Conservation (phyloP, 2,329 filamentous ascomycete genomes). For the Cordyceps farinosa region DNA sequence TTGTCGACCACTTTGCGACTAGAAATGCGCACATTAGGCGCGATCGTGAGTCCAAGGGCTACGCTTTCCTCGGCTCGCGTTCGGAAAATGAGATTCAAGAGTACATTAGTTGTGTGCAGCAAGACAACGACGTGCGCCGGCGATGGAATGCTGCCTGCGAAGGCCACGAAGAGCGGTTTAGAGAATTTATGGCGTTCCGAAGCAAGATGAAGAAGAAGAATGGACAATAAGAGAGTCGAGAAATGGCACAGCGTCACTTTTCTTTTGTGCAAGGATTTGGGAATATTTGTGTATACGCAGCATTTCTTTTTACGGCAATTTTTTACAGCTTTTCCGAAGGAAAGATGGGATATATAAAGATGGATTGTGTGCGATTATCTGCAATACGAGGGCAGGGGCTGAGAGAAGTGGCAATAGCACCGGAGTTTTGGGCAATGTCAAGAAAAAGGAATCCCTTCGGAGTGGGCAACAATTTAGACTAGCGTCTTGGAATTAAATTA, state of each 20-base stretch:
- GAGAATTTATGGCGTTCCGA: conserved; percentile 52
- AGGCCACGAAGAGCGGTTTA: conserved; percentile 56
- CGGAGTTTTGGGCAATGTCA: conserved; percentile 13
- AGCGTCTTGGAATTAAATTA: conserved; percentile 4
- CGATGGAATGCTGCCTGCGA: conserved; percentile 59
- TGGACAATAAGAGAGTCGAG: neutral
- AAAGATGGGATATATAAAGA: neutral
- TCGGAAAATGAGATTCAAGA: conserved; percentile 48
- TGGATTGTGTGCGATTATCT: neutral
- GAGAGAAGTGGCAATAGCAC: neutral
- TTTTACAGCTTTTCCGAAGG: neutral
- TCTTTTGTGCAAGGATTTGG: neutral
- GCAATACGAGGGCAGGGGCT: neutral
- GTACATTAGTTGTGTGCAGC: conserved; percentile 58
- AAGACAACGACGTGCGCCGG: conserved; percentile 61
- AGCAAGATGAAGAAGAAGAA: conserved; percentile 37
- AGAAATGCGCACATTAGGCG: conserved; percentile 44
- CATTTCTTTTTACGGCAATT: neutral
- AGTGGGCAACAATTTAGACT: conserved; percentile 6
- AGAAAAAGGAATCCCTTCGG: neutral
- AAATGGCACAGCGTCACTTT: neutral
- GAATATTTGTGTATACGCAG: neutral
- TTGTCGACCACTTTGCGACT: conserved; percentile 54
- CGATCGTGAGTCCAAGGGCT: conserved; percentile 40
- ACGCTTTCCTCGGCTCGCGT: conserved; percentile 41